Evolutionary conservation across 208 protist genomes (phyloP).

Genomic region (Zelonia costaricensis): DNA sequence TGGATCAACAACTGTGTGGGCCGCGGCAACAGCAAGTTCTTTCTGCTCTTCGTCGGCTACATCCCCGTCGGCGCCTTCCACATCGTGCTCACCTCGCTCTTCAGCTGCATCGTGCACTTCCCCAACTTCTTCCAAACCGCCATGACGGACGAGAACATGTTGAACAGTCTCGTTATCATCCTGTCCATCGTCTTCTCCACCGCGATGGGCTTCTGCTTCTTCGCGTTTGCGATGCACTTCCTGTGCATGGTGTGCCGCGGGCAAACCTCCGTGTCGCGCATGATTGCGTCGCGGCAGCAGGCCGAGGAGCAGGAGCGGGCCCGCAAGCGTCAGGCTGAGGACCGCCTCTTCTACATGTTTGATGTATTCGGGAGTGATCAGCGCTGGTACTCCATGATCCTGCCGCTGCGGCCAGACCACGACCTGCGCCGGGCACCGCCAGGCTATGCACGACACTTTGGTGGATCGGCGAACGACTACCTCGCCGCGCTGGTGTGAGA

Average conservation of each 20-base stretch:
- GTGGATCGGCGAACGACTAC: slow-evolving; percentile 2
- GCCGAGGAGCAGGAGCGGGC: slow-evolving; percentile 17
- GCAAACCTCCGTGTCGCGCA: slow-evolving; percentile 56
- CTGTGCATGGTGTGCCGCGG: slow-evolving; percentile 47
- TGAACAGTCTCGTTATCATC: slow-evolving; percentile 23
- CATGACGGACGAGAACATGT: slow-evolving; percentile 27
- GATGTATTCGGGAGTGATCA: slow-evolving; percentile 64
- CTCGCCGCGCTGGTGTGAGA: slow-evolving; percentile 6
- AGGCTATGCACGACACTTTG: slow-evolving; percentile 19
- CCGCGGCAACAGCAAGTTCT: slow-evolving; percentile 66
- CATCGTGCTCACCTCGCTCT: slow-evolving; percentile 49
- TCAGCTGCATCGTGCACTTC: slow-evolving; percentile 56
- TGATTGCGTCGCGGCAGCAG: slow-evolving; percentile 25
- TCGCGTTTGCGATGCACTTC: slow-evolving; percentile 49
- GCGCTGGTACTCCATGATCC: slow-evolving; percentile 54
- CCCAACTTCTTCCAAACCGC: slow-evolving; percentile 10
- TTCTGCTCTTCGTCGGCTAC: slow-evolving; percentile 76
- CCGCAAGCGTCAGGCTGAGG: slow-evolving; percentile 18
- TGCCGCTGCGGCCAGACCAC: slow-evolving; percentile 47
- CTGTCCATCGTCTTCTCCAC: slow-evolving; percentile 46
- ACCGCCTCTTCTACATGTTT: slow-evolving; percentile 36
- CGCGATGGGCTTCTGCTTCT: slow-evolving; percentile 52
- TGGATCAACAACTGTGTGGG: slow-evolving; percentile 91
- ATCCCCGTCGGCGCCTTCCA: slow-evolving; percentile 74
- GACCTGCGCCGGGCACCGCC: slow-evolving; percentile 20